Percentiles rank a stretch among this genome's conserved stretches.
These are phyloP conservation scores for Acanthamoeba culbertsoni DNA, from an alignment of 208 protist species.

Conservation along the genomic window DNA sequence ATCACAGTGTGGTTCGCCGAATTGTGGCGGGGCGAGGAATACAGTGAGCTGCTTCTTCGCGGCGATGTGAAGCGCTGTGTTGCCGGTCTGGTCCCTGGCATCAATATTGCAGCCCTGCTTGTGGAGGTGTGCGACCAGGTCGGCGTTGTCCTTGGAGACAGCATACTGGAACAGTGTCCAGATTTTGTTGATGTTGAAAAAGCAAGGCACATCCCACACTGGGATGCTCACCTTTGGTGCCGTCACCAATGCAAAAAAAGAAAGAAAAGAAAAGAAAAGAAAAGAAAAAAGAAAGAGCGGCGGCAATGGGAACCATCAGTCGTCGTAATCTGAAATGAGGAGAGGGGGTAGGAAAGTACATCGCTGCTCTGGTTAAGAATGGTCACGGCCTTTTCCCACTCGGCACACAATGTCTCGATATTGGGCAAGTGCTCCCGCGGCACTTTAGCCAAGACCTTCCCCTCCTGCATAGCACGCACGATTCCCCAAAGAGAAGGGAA, in stretches of 20 bases:
- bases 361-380: not conserved
- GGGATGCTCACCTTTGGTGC: conserved; percentile 44
- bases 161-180: conserved; percentile 56
- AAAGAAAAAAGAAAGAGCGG: not conserved
- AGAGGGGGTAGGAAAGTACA: not conserved
- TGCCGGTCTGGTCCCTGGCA: conserved; percentile 40
- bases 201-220: conserved; percentile 42
- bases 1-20: not conserved
- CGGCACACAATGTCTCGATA: not conserved
- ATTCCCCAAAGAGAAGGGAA: too few species aligned
- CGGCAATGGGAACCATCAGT: too few species aligned
- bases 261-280: not conserved
- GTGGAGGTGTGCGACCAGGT: not conserved
- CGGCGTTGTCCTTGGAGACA: conserved; percentile 48
- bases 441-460: not conserved
- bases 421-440: not conserved
- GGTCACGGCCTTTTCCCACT: conserved; percentile 34
- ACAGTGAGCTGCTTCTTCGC: conserved; percentile 18
- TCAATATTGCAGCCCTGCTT: conserved; percentile 32
- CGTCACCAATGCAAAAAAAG: not conserved
- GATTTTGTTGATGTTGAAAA: conserved; percentile 43
- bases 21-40: not conserved
- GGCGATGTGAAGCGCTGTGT: conserved; percentile 49
- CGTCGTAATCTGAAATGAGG: not conserved
- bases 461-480: not conserved